A percentile compares a stretch with the other conserved stretches of the same genome.
Evolutionary conservation across 371 early-diverging fungal species (phyloP).

Genomic region (Mucor mucedo): DNA sequence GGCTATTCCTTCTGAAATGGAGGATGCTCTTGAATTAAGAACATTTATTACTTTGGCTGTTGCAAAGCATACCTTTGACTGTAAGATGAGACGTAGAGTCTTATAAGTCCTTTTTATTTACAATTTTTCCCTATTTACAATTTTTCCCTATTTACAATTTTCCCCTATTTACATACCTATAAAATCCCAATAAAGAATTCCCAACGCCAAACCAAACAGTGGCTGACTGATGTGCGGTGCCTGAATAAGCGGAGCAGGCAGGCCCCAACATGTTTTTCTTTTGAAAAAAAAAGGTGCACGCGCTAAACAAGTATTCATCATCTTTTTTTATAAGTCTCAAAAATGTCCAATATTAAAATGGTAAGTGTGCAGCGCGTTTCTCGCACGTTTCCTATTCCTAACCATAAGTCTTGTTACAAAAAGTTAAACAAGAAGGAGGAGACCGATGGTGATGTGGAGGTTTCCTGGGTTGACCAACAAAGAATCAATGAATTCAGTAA

Average conservation of each 20-base stretch:
- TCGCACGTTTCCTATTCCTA: not conserved
- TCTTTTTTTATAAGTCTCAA: constrained; percentile 1
- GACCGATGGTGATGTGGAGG: constrained; percentile 85
- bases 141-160: too few species aligned
- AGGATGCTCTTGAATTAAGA: constrained; percentile 25
- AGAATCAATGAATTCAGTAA: constrained; percentile 93
- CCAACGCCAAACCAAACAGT: too few species aligned
- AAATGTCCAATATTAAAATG: constrained; percentile 40
- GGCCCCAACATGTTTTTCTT: too few species aligned
- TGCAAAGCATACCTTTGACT: constrained; percentile 33
- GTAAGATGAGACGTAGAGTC: constrained; percentile 26
- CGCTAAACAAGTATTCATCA: not conserved
- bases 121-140: too few species aligned
- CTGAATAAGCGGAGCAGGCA: not conserved
- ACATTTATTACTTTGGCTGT: constrained; percentile 37
- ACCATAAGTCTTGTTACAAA: not conserved
- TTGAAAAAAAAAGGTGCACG: too few species aligned
- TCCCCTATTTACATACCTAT: too few species aligned
- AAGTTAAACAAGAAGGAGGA: constrained; percentile 70
- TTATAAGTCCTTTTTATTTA: not conserved
- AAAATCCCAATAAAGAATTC: too few species aligned
- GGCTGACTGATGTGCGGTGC: not conserved
- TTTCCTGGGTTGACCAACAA: constrained; percentile 93
- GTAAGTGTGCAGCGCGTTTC: constrained; percentile 1
- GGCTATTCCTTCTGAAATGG: constrained; percentile 32